phyloP scores from a whole-genome alignment of 257 asterid species.

The Scutellaria galericulata region DNA sequence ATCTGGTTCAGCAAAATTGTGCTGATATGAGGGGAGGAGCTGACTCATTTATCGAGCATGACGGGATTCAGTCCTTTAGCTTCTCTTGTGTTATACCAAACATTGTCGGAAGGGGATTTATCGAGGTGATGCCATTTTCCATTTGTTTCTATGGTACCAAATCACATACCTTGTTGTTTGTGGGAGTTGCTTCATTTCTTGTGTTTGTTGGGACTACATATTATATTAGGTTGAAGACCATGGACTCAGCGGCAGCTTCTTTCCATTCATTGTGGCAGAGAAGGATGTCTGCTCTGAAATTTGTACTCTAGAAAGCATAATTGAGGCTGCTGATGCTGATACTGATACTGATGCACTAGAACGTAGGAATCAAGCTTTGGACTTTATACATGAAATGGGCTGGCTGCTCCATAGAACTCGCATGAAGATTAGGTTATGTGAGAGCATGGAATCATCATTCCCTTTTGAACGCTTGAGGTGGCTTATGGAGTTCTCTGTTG shows the following conservation, averaged over 20 bases:
- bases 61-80: constrained; percentile 62
- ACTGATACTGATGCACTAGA: constrained; percentile 37
- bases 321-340: constrained; percentile 50
- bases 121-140: constrained; percentile 64
- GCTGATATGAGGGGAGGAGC: constrained; percentile 50
- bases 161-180: background rate
- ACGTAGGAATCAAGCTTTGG: constrained; percentile 66
- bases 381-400: constrained; percentile 77
- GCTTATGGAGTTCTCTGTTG: constrained; percentile 77
- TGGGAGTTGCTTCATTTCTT: background rate
- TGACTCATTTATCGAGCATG: constrained; percentile 53
- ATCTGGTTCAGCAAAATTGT: constrained; percentile 66
- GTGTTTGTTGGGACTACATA: background rate
- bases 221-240: constrained; percentile 76
- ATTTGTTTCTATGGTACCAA: background rate
- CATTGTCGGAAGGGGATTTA: constrained; percentile 86
- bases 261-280: constrained; percentile 93
- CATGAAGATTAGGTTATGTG: constrained; percentile 51
- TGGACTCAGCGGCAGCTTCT: constrained; percentile 89
- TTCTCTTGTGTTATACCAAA: constrained; percentile 75
- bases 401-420: constrained; percentile 73
- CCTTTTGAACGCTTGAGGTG: constrained; percentile 67
- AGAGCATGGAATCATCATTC: constrained; percentile 45
- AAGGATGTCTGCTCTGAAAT: constrained; percentile 85
- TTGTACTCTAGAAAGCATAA: constrained; percentile 63